Percentiles rank a stretch among this genome's conserved stretches.
Conservation (phyloP, 2,329 filamentous ascomycete species). For the Trichoderma arundinaceum region DNA sequence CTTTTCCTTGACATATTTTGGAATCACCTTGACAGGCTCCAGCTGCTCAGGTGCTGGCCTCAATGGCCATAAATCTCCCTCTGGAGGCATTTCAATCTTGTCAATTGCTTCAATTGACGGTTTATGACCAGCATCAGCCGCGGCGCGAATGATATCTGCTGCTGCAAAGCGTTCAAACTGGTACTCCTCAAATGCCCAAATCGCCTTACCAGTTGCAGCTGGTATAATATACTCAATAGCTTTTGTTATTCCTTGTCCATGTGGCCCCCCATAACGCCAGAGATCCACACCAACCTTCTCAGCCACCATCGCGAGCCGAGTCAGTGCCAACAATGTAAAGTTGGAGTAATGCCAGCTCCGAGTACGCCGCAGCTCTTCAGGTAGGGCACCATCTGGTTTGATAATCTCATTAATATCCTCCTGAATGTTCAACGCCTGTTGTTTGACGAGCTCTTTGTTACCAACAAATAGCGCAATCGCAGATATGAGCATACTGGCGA, state of each 20-base stretch:
- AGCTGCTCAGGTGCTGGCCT: constrained; percentile 25
- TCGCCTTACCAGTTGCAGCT: constrained; percentile 7
- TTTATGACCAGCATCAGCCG: constrained; percentile 24
- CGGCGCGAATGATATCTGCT: constrained; percentile 26
- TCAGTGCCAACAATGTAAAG: constrained; percentile 23
- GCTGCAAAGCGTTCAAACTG: constrained; percentile 21
- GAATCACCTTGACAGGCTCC: constrained; percentile 14
- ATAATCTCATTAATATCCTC: constrained; percentile 15
- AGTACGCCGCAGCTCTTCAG: constrained; percentile 25
- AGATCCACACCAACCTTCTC: constrained; percentile 20
- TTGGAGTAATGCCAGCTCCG: constrained; percentile 30
- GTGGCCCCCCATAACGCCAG: constrained; percentile 20
- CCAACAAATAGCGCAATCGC: constrained; percentile 26
- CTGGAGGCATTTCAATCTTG: constrained; percentile 4
- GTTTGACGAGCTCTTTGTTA: constrained; percentile 6
- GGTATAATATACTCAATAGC: constrained; percentile 27
- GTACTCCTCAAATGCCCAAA: constrained; percentile 8
- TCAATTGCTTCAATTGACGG: background rate
- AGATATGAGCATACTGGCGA: constrained; percentile 22
- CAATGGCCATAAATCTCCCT: constrained; percentile 21
- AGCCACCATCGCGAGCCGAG: constrained; percentile 28
- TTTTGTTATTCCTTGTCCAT: constrained; percentile 19
- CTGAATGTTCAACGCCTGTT: constrained; percentile 2
- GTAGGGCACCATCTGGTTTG: constrained; percentile 17
- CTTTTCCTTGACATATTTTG: background rate